Base-by-base conservation (phyloP, 371 early-diverging fungal species). In the Capillidium heterosporum region DNA sequence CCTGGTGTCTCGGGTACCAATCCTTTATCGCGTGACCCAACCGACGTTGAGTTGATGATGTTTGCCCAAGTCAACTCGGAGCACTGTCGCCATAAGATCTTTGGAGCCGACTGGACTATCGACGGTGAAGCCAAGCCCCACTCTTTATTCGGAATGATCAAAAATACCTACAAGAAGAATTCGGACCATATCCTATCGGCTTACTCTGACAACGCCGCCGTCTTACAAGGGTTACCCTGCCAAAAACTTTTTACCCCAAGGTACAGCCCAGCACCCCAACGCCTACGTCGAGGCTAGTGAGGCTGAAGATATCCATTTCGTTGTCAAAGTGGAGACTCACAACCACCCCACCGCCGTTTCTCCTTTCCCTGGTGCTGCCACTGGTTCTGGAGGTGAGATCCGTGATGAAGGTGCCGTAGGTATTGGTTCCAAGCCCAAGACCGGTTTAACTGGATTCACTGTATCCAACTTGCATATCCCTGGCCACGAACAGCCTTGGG, bases 41-140 rank as follows among this genome's bases (percentile, higher is more conserved):
- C 97, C n/a, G 95, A 96, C 64, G 91, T 89, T 1, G 95, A 95
- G 71, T 75, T 96, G 46, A 89, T 96, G 77, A 96, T 96, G 97
- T 96, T 96, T 83, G 95, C 95, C 43, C 96, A 95, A 67, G 95
- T 96, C 65, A 95, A 96, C 70, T 92, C 93, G 32, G 97, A 96
- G 73, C 97, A 96, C 70, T 96, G 97, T 71, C 80, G 97, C 17
- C 97, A 96, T 81, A 95, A 96, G 78, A 92, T 96, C 59, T 96
- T 96, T 74, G 75, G 85, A 53, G 95, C 94, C 19, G 74, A 85
- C 52, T 96, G 97, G 97, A 89, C 85, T 8, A 87, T 96, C 53
- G 92, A 94, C 63, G 87, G 87, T 27, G 69, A 78, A 55, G 69
- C 74, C 43, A 77, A 80, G 66, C 79, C 78, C 29, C 64, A 77